phyloP scores from a whole-genome alignment of 1,284 basidiomycete species.

The Trametes hirsuta region DNA sequence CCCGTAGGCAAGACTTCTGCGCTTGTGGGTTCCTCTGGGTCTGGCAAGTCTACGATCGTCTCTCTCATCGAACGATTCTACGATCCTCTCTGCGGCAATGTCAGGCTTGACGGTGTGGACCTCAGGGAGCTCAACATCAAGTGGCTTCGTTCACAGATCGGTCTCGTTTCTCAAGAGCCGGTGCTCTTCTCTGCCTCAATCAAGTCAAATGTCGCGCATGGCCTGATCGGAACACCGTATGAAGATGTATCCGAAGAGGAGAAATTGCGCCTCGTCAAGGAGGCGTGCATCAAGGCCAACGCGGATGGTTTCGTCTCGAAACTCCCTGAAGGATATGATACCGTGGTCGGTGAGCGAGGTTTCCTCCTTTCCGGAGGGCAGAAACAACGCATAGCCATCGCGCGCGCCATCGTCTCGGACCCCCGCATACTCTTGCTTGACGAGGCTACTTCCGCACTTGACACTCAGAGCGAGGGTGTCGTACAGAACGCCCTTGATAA shows the following conservation, averaged over 20 bases:
- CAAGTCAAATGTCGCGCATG: conserved; percentile 85
- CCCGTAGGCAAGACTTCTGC: conserved; percentile 83
- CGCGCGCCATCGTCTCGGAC: conserved; percentile 92
- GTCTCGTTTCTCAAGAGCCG: conserved; percentile 89
- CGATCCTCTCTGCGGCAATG: conserved; percentile 75
- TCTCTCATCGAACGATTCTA: conserved; percentile 88
- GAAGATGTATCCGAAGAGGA: conserved; percentile 77
- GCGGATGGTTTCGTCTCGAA: conserved; percentile 89
- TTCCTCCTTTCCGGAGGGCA: conserved; percentile 92
- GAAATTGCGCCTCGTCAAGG: conserved; percentile 78
- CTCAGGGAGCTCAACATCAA: conserved; percentile 81
- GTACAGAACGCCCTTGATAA: conserved; percentile 97
- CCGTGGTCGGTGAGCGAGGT: conserved; percentile 91
- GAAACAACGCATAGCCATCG: conserved; percentile 91
- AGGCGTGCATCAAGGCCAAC: conserved; percentile 90
- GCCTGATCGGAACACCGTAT: conserved; percentile 77
- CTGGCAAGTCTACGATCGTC: conserved; percentile 84
- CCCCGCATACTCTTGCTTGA: conserved; percentile 83
- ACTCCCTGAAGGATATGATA: conserved; percentile 86
- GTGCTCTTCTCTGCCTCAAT: conserved; percentile 84
- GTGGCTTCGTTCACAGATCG: conserved; percentile 91
- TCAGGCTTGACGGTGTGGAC: conserved; percentile 82
- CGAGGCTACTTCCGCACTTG: conserved; percentile 89
- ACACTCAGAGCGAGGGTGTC: conserved; percentile 89
- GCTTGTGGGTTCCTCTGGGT: conserved; percentile 89